These are phyloP conservation scores for Blepharisma undulans DNA, from an alignment of 169 alveolate genomes.

Conservation along the genomic window DNA sequence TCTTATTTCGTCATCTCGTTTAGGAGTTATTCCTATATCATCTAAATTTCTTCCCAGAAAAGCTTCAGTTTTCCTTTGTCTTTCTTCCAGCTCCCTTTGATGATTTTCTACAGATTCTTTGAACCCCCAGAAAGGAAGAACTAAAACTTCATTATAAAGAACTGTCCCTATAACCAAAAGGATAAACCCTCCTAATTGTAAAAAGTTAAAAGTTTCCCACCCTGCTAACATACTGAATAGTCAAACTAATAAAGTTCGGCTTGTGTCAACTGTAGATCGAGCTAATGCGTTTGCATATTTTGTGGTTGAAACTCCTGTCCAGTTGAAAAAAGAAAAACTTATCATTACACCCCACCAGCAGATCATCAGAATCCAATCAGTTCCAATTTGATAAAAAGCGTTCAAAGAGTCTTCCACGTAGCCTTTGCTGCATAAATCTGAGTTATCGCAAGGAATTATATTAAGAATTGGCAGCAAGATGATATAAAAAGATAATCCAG, in stretches of 20 bases:
- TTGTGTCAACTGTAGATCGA: slow-evolving; percentile 58
- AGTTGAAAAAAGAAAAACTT: slow-evolving; percentile 48
- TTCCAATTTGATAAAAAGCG: slow-evolving; percentile 36
- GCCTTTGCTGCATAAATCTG: slow-evolving; percentile 38
- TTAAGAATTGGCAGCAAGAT: slow-evolving; percentile 47
- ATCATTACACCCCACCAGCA: not conserved
- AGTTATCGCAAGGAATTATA: slow-evolving; percentile 43
- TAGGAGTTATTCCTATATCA: too few relatives aligned
- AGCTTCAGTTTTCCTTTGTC: too few relatives aligned
- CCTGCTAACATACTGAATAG: slow-evolving; percentile 40
- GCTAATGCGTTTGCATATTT: slow-evolving; percentile 59
- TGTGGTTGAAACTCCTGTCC: slow-evolving; percentile 54
- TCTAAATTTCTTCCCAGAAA: too few relatives aligned
- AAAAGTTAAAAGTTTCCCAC: slow-evolving; percentile 48
- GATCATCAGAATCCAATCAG: not conserved
- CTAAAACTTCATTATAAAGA: slow-evolving; percentile 71
- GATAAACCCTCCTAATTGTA: slow-evolving; percentile 69
- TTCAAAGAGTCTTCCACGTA: slow-evolving; percentile 19
- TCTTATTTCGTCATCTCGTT: too few relatives aligned
- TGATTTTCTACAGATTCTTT: not conserved
- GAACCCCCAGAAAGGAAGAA: slow-evolving; percentile 43
- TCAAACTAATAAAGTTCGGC: slow-evolving; percentile 64
- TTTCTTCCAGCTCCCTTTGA: not conserved
- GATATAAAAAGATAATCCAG: slow-evolving; percentile 28
- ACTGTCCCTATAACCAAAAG: slow-evolving; percentile 69